phyloP scores from a whole-genome alignment of 108 stramenopile genomes.

The Nitzschia palea region DNA sequence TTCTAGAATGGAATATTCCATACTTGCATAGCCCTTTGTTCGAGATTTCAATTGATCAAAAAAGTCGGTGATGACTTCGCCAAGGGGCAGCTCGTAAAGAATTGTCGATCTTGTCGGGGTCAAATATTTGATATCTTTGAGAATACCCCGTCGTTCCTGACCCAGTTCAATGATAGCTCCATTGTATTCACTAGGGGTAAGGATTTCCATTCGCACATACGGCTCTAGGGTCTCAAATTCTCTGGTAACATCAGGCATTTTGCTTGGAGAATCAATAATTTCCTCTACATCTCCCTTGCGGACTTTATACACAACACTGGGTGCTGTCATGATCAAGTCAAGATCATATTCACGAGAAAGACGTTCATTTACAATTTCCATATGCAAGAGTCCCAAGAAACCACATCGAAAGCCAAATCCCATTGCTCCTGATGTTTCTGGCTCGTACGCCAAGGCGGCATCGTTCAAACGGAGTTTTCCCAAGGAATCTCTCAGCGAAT shows the following conservation, averaged over 20 bases:
- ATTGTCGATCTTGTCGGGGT: constrained; percentile 94
- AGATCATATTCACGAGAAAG: constrained; percentile 91
- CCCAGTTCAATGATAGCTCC: constrained; percentile 87
- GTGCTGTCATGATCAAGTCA: constrained; percentile 97
- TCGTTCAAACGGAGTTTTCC: constrained; percentile 95
- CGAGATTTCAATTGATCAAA: constrained; percentile 96
- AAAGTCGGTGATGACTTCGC: constrained; percentile 97
- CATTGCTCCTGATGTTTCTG: constrained; percentile 87
- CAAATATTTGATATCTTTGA: constrained; percentile 92
- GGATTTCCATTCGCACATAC: constrained; percentile 86
- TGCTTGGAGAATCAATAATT: constrained; percentile 87
- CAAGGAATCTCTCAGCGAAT: constrained; percentile 83
- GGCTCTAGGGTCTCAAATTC: constrained; percentile 87
- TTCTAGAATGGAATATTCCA: constrained; percentile 94
- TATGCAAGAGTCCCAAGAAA: constrained; percentile 97
- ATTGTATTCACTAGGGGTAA: constrained; percentile 86
- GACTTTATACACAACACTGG: constrained; percentile 94
- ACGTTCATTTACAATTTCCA: constrained; percentile 99
- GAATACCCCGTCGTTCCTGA: constrained; percentile 82
- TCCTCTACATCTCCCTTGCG: constrained; percentile 46
- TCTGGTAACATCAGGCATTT: constrained; percentile 90
- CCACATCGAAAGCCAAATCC: constrained; percentile 96
- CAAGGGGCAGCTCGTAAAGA: constrained; percentile 85
- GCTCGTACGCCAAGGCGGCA: constrained; percentile 84
- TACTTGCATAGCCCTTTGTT: constrained; percentile 97